Conservation (phyloP, 1,139 yeast species). For the Pichia sp. region DNA sequence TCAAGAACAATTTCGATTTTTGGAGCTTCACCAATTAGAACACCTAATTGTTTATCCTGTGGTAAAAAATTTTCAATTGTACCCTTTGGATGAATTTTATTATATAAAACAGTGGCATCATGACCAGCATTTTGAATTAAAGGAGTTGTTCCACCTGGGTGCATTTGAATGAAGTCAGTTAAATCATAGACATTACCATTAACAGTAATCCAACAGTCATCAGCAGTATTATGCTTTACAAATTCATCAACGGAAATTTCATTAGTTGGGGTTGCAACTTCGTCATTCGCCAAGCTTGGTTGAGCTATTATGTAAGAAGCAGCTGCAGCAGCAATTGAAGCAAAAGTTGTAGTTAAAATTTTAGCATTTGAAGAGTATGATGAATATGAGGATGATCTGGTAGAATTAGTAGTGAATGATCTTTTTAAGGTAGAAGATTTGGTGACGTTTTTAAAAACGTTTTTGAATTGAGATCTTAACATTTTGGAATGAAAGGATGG, state of each 20-base stretch:
- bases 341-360: constrained; percentile 6
- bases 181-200: constrained; percentile 81
- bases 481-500: neutral
- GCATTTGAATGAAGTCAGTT: constrained; percentile 67
- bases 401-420: neutral
- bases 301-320: constrained; percentile 7
- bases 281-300: constrained; percentile 14
- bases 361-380: neutral
- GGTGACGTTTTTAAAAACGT: constrained; percentile 5
- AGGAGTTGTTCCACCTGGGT: constrained; percentile 84
- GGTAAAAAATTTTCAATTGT: constrained; percentile 38
- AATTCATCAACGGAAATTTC: constrained; percentile 42
- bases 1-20: constrained; percentile 29
- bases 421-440: constrained; percentile 5
- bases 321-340: constrained; percentile 9
- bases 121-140: constrained; percentile 79
- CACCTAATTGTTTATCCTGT: constrained; percentile 29
- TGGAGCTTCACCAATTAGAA: constrained; percentile 33
- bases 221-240: constrained; percentile 54
- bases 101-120: constrained; percentile 80
- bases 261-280: constrained; percentile 7
- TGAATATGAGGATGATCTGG: neutral
- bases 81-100: constrained; percentile 71
- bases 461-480: constrained; percentile 12
- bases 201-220: constrained; percentile 84